Evolutionary conservation across 768 basidiomycete genomes (phyloP).

Genomic region (Suillus weaverae): DNA sequence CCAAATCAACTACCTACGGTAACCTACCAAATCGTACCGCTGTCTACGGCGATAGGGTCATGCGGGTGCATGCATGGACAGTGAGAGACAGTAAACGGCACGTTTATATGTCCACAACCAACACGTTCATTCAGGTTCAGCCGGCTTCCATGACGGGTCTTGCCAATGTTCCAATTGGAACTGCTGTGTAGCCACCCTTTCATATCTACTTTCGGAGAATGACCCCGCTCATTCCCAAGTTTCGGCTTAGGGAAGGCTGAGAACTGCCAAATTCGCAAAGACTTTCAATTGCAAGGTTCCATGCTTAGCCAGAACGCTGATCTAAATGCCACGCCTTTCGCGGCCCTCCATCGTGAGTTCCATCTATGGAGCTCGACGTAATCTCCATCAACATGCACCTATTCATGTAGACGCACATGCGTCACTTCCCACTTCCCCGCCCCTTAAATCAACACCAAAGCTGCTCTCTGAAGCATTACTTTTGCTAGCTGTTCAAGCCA

Average conservation of each 20-base stretch:
- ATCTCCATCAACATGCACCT: constrained; percentile 3
- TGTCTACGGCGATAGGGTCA: background rate
- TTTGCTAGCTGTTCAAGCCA: constrained; percentile 13
- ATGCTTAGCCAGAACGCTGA: background rate
- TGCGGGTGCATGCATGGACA: background rate
- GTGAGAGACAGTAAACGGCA: constrained; percentile 4
- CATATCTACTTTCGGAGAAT: constrained; percentile 17
- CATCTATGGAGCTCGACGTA: constrained; percentile 14
- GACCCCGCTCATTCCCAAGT: constrained; percentile 7
- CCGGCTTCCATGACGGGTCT: constrained; percentile 20
- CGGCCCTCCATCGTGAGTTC: constrained; percentile 1
- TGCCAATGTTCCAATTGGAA: constrained; percentile 8
- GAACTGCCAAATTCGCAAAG: background rate
- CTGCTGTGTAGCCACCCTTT: constrained; percentile 1
- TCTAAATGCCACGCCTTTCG: constrained; percentile 12
- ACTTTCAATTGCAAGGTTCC: constrained; percentile 6
- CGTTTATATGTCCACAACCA: constrained; percentile 12
- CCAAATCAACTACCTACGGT: too few relatives aligned
- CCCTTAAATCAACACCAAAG: constrained; percentile 14
- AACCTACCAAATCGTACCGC: constrained; percentile 8
- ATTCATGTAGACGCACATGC: constrained; percentile 2
- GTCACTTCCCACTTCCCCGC: background rate
- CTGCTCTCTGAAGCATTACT: constrained; percentile 20
- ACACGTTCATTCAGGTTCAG: constrained; percentile 22
- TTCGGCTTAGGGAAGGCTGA: constrained; percentile 10